Evolutionary conservation across 345 rosid species (phyloP).

Genomic region (Lepidium didymum): DNA sequence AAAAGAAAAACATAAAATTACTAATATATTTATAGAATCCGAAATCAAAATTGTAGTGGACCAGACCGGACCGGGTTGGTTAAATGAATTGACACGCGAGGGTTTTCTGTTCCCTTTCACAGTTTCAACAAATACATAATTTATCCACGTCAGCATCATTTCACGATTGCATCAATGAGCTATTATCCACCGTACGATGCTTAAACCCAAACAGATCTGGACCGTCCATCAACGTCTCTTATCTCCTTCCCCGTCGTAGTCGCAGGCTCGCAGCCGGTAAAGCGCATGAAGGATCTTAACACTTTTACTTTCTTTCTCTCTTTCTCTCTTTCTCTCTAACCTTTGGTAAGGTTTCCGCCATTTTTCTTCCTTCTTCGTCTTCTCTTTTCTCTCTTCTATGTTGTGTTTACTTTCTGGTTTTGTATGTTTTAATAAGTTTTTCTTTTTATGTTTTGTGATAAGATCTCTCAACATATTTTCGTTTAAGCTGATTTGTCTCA

Average conservation of each 20-base stretch:
- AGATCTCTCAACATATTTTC: background rate
- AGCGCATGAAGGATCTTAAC: slow-evolving; percentile 27
- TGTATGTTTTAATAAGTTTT: background rate
- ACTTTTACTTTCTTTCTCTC: slow-evolving; percentile 4
- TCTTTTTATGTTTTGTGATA: background rate
- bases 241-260: slow-evolving; percentile 28
- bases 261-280: slow-evolving; percentile 23
- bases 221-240: slow-evolving; percentile 22
- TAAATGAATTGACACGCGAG: slow-evolving; percentile 1
- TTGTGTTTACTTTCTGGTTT: background rate
- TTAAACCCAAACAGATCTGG: slow-evolving; percentile 11
- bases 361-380: background rate
- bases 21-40: too few relatives aligned
- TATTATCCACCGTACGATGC: slow-evolving; percentile 18
- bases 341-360: slow-evolving; percentile 23
- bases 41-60: background rate
- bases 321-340: background rate
- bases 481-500: background rate
- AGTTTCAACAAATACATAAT: background rate
- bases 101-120: slow-evolving; percentile 14
- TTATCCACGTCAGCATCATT: slow-evolving; percentile 13
- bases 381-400: background rate
- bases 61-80: slow-evolving; percentile 4
- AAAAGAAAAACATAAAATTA: too few relatives aligned
- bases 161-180: background rate